A percentile compares a stretch with the other conserved stretches of the same genome.
Evolutionary conservation across 257 asterid species (phyloP).

Genomic region (Solanum tarapatanum): DNA sequence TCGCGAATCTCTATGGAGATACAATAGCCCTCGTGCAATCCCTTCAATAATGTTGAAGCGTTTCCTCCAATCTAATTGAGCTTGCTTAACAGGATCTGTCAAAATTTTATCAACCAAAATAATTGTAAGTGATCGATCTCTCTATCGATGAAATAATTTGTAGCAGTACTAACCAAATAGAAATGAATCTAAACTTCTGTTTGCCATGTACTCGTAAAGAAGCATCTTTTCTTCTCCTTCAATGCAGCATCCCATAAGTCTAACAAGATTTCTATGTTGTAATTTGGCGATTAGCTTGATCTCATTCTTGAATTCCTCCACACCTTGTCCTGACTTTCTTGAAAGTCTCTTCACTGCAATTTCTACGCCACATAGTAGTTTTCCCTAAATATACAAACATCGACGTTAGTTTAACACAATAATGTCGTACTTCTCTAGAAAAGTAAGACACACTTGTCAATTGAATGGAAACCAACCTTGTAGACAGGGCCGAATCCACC

Average conservation of each 20-base stretch:
- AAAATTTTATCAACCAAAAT: background rate
- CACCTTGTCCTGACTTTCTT: conserved; percentile 69
- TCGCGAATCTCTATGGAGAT: conserved; percentile 86
- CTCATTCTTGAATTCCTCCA: conserved; percentile 79
- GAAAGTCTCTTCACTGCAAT: conserved; percentile 84
- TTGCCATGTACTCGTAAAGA: conserved; percentile 81
- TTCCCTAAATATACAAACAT: conserved; percentile 34
- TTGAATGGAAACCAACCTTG: conserved; percentile 24
- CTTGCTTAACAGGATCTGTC: conserved; percentile 44
- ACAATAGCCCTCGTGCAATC: conserved; percentile 77
- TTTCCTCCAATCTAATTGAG: conserved; percentile 45
- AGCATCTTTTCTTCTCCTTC: conserved; percentile 73
- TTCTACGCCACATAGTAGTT: conserved; percentile 41
- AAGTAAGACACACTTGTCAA: background rate
- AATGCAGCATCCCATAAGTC: conserved; percentile 69
- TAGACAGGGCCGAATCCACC: conserved; percentile 93
- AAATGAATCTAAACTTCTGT: conserved; percentile 62
- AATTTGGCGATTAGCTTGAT: conserved; percentile 55
- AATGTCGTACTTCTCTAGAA: background rate
- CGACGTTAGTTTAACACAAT: background rate
- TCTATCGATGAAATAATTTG: background rate
- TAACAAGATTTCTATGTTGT: conserved; percentile 78
- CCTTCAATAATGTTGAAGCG: conserved; percentile 65
- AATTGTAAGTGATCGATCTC: background rate
- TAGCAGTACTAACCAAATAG: conserved; percentile 45